Percentiles rank a stretch among this genome's conserved stretches.
These are phyloP conservation scores for Zasmidium citrigriseum DNA, from an alignment of 2,329 filamentous ascomycete species.

Conservation along the genomic window DNA sequence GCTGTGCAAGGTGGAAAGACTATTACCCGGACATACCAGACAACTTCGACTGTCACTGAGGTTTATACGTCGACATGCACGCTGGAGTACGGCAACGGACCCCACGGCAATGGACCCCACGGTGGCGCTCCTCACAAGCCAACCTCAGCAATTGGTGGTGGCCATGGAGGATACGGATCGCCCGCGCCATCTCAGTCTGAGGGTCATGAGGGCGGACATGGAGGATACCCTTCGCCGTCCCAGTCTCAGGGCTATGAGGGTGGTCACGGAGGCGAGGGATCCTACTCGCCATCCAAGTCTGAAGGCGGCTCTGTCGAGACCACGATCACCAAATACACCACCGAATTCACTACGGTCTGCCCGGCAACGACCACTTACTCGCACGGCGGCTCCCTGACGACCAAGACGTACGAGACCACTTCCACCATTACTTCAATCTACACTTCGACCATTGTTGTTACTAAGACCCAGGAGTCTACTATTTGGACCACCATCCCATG, in stretches of 20 bases:
- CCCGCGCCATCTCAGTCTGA: too few relatives aligned
- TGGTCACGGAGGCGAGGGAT: too few relatives aligned
- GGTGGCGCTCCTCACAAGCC: background rate
- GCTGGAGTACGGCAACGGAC: too few relatives aligned
- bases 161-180: background rate
- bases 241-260: too few relatives aligned
- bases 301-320: background rate
- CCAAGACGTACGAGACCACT: constrained; percentile 13
- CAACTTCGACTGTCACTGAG: background rate
- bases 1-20: background rate
- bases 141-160: background rate
- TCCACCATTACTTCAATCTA: constrained; percentile 8
- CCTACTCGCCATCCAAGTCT: background rate
- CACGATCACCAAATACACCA: constrained; percentile 5
- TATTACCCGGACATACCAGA: background rate
- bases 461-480: background rate
- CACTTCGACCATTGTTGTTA: constrained; percentile 3
- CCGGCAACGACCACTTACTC: constrained; percentile 5
- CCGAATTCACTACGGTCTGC: constrained; percentile 7
- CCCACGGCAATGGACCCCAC: too few relatives aligned
- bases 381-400: constrained; percentile 1
- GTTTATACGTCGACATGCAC: background rate
- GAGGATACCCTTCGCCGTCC: too few relatives aligned
- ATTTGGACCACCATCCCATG: constrained; percentile 6
- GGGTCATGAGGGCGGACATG: too few relatives aligned